Conservation (phyloP, 345 rosid genomes). For the Eucalyptus cloeziana region DNA sequence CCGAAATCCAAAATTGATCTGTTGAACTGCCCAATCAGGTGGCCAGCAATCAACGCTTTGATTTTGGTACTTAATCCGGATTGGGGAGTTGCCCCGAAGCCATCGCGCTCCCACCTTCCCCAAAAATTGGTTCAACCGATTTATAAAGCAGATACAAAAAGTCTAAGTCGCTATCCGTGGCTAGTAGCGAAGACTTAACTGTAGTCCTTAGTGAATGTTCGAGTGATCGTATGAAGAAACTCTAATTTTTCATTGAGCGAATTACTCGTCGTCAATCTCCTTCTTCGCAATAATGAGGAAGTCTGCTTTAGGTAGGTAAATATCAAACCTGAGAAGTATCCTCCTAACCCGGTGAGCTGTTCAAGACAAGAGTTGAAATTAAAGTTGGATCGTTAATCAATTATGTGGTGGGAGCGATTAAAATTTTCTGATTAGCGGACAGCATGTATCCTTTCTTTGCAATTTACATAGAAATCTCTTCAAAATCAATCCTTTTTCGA, state of each 20-base stretch:
- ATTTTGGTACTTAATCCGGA: background rate
- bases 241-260: too few species aligned
- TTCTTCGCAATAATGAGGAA: background rate
- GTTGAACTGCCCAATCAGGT: background rate
- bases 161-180: background rate
- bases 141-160: background rate
- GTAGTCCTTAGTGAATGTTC: background rate
- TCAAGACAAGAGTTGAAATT: background rate
- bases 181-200: background rate
- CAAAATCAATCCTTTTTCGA: background rate
- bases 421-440: background rate
- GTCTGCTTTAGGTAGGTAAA: background rate
- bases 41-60: background rate
- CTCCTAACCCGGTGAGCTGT: background rate
- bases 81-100: background rate
- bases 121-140: background rate
- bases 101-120: background rate
- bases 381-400: background rate
- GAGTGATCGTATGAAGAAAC: background rate
- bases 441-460: background rate
- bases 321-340: background rate
- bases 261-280: background rate
- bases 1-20: background rate
- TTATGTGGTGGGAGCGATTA: background rate
- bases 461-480: background rate